Evolutionary conservation across 192 early-diverging fungal genomes (phyloP), one percentile per base, ranked within the genome.

Genomic region (Podila epicladia): DNA sequence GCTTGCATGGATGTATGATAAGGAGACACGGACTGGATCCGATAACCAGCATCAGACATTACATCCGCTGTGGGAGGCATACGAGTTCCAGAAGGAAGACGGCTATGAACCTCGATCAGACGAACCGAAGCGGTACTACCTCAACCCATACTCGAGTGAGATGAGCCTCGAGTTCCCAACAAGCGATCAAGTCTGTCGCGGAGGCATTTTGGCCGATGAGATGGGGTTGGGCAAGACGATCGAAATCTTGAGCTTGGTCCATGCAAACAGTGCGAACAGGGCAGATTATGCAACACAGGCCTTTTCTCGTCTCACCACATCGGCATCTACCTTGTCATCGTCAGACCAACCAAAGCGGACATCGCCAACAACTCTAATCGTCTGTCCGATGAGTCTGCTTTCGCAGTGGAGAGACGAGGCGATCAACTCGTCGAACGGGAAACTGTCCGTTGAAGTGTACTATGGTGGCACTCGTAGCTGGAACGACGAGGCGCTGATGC

Each of bases 151-250:
- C 49, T 75, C 66, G 20, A 82, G 86, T 32, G 84, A 87, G 59
- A 65, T 90, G 59, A 85, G 74, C 41, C 61, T 88, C 8, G 62
- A 75, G 15, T 88, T 90, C 45, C 86, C 84, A 0, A 84, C 78
- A 9, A 71, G 82, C n/a, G 82, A 85, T 33, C 65, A 77, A 28
- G 69, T 72, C 24, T 86, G 87, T 48, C 67, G 86, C 11, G 87
- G 89, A 20, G 89, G 89, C 24, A 90, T 90, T 62, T 35, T 90
- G 26, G 89, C 89, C 9, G 89, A 90, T 62, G 89, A 83, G 67
- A 90, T 90, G 89, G 89, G 89, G 1, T 58, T 90, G 7, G 89
- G 89, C 3, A 90, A 90, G 72, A 90, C 89, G 24, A 90, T 90
- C 28, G 89, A 90, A 51, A 88, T 87, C 45, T 72, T 90, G 12